Base-by-base conservation (phyloP, 2,329 filamentous ascomycete species). In the Venturia oleaginea region DNA sequence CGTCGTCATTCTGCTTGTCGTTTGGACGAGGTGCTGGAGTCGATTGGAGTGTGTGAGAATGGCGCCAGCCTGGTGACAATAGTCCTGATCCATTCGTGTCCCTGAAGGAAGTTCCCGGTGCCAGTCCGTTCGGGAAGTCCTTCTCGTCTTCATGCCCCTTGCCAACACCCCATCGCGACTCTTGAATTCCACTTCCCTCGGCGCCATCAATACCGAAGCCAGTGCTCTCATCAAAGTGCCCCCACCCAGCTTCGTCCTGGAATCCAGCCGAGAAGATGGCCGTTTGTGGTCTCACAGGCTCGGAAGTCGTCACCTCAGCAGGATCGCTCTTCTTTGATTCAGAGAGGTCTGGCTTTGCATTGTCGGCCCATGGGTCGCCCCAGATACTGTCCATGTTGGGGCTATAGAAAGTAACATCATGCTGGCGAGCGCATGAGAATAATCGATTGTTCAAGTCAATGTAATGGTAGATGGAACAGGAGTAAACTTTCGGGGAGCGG, bases 201-300 rank as follows among this genome's bases (percentile, higher is more conserved):
- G 22, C 15, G 15, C 13, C 34, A n/a, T 43, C n/a, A 10, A 3
- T 40, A 11, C n/a, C 34, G n/a, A 40, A 8, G 11, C 59, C 37
- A 22, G 40, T 40, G 34, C 40, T 43, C n/a, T 60, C 34, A 48
- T 64, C 48, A 27, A 38, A 64, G 24, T 64, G 48, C 40, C 62
- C 62, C 62, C 62, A 64, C 34, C 48, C 62, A n/a, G 62, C 62
- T 42, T 64, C 62, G 51, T 64, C 62, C 34, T 64, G 30, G 34
- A 64, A 59, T 24, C 48, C 62, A 17, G 7, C 37, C 4, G 27
- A 19, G 15, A 64, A 22, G 3, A 19, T 10, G 48, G 24, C 40
- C 22, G 30, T 24, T 24, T 13, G 27, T 34, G 15, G 51, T 57
- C 11, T 19, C 17, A n/a, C 27, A 10, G 51, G 51, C 7, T 57